phyloP scores from a whole-genome alignment of 1,284 basidiomycete genomes.

The Prillingera fragicola region DNA sequence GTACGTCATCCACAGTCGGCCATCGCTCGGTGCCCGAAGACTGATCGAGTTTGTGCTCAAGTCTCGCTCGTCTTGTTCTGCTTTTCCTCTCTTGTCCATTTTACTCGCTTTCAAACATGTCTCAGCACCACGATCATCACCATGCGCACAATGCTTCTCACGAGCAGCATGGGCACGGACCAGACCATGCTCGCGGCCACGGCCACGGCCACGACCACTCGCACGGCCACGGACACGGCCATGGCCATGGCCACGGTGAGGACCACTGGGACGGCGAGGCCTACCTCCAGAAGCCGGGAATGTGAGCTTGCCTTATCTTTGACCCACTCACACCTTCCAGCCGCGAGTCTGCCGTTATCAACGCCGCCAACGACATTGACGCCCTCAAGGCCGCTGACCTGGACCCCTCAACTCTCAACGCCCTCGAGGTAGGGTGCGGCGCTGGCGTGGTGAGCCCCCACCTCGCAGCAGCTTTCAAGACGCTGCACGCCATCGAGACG shows the following conservation, averaged over 20 bases:
- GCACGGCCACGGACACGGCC: conserved; percentile 13
- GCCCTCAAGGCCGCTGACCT: conserved; percentile 11
- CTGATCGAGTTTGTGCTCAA: too few species aligned
- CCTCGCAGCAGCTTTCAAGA: conserved; percentile 19
- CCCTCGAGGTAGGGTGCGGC: conserved; percentile 38
- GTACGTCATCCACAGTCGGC: too few species aligned
- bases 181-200: conserved; percentile 5
- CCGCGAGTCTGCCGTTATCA: conserved; percentile 7
- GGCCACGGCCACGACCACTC: conserved; percentile 16
- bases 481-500: conserved; percentile 34
- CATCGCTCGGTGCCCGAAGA: too few species aligned
- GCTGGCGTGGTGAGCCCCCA: conserved; percentile 33
- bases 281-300: conserved; percentile 28
- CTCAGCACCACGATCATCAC: conserved; percentile 2
- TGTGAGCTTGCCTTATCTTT: too few species aligned
- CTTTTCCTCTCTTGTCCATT: too few species aligned
- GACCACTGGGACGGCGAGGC: conserved; percentile 32
- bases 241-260: conserved; percentile 12
- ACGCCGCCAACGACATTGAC: conserved; percentile 18
- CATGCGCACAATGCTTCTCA: conserved; percentile 9
- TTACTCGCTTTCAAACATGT: too few species aligned
- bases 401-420: conserved; percentile 9
- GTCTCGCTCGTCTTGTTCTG: too few species aligned
- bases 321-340: too few species aligned
- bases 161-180: conserved; percentile 13